Percentiles rank a stretch among this genome's conserved stretches.
Conservation (phyloP, 2,329 filamentous ascomycete genomes). For the Aspergillus nomiae region DNA sequence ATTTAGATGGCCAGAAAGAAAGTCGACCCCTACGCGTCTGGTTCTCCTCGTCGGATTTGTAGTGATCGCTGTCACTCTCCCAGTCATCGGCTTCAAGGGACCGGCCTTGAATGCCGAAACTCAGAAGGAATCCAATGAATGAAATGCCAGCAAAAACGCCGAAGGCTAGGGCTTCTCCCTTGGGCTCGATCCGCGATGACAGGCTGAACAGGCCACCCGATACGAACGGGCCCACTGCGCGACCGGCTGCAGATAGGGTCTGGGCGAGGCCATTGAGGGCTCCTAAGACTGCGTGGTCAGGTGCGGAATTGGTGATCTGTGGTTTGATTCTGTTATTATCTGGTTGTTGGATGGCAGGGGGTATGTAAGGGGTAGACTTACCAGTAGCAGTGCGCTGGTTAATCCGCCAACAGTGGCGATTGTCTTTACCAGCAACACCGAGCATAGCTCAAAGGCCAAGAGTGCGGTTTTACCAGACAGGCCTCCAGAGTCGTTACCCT, state of each 20-base stretch:
- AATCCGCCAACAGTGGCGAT: slow-evolving; percentile 86
- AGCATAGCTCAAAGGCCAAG: slow-evolving; percentile 79
- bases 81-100: slow-evolving; percentile 62
- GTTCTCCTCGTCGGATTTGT: slow-evolving; percentile 50
- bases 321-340: background rate
- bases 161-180: slow-evolving; percentile 84
- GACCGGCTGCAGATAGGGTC: slow-evolving; percentile 85
- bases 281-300: slow-evolving; percentile 80
- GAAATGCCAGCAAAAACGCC: slow-evolving; percentile 83
- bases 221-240: slow-evolving; percentile 84
- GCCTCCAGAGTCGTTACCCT: slow-evolving; percentile 61
- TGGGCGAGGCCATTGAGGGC: slow-evolving; percentile 93
- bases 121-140: slow-evolving; percentile 76
- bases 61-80: slow-evolving; percentile 44
- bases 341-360: too few relatives aligned
- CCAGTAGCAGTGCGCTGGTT: slow-evolving; percentile 83
- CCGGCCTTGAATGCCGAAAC: slow-evolving; percentile 72
- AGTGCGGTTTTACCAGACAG: slow-evolving; percentile 65
- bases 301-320: slow-evolving; percentile 90
- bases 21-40: background rate
- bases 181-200: slow-evolving; percentile 70
- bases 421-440: slow-evolving; percentile 83
- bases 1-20: background rate
- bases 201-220: slow-evolving; percentile 85
- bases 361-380: slow-evolving; percentile 48